Conservation (phyloP, 2,329 filamentous ascomycete species). For the Pyrenophora graminea region DNA sequence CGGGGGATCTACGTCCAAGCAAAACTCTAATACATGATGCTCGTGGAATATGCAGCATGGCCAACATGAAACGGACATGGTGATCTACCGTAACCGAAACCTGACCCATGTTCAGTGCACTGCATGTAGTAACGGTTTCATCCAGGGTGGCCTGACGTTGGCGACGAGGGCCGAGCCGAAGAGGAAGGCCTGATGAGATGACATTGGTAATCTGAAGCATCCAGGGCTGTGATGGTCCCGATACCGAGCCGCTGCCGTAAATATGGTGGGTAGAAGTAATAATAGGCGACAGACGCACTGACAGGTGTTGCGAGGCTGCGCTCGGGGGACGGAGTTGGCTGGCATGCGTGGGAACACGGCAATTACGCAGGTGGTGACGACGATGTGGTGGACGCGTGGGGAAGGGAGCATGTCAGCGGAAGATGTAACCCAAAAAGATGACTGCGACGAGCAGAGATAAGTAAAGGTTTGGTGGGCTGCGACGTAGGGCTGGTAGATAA, state of each 20-base stretch:
- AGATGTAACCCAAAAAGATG: constrained; percentile 41
- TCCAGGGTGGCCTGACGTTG: constrained; percentile 2
- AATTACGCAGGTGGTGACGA: neutral
- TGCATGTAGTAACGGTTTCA: constrained; percentile 5
- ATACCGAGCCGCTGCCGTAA: no score
- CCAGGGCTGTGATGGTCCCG: neutral
- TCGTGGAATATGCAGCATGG: neutral
- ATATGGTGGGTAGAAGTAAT: no score
- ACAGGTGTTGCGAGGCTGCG: neutral
- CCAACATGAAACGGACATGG: constrained; percentile 3
- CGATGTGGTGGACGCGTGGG: constrained; percentile 8
- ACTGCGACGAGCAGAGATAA: constrained; percentile 30
- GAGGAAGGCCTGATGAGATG: neutral
- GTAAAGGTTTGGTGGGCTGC: constrained; percentile 21
- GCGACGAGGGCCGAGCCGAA: constrained; percentile 7
- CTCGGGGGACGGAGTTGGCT: constrained; percentile 1
- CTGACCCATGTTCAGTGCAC: constrained; percentile 1
- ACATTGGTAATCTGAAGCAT: neutral
- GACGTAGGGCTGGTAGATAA: constrained; percentile 24
- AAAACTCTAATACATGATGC: neutral
- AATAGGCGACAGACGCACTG: neutral
- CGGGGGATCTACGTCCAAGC: no score
- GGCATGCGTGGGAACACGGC: no score
- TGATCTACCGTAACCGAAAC: neutral
- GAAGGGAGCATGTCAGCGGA: constrained; percentile 28